phyloP scores from a whole-genome alignment of 208 protist species.

The Leishmania lainsoni region DNA sequence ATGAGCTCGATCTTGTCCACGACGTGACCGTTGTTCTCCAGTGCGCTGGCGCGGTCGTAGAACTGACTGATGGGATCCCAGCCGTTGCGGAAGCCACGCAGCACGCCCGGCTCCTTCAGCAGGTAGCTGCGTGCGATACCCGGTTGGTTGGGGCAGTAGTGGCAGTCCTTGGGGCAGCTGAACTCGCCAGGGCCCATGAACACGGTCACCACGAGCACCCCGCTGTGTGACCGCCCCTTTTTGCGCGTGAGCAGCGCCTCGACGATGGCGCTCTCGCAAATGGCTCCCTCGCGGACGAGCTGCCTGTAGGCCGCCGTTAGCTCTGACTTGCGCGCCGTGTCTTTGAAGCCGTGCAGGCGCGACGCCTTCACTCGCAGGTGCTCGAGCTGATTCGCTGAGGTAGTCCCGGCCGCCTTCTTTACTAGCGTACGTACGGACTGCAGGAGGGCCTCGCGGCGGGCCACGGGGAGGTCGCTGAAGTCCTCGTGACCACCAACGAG shows the following conservation, averaged over 20 bases:
- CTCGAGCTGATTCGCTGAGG: constrained; percentile 57
- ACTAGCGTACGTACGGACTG: constrained; percentile 66
- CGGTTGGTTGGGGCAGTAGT: constrained; percentile 95
- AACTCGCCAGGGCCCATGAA: constrained; percentile 93
- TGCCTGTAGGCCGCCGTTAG: constrained; percentile 86
- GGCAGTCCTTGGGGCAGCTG: constrained; percentile 92
- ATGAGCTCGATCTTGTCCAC: constrained; percentile 99
- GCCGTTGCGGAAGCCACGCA: constrained; percentile 88
- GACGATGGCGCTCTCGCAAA: constrained; percentile 42
- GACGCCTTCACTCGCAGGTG: constrained; percentile 78
- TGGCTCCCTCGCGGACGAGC: constrained; percentile 66
- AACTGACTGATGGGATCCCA: constrained; percentile 93
- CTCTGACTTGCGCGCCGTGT: constrained; percentile 89
- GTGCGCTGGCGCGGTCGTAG: constrained; percentile 87
- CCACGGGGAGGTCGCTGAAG: constrained; percentile 74
- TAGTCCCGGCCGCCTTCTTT: constrained; percentile 29
- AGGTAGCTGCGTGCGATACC: constrained; percentile 91
- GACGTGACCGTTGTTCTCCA: constrained; percentile 93
- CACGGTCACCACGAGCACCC: constrained; percentile 93
- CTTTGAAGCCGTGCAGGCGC: constrained; percentile 76
- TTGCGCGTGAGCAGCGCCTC: constrained; percentile 88
- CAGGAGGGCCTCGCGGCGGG: constrained; percentile 65
- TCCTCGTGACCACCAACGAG: constrained; percentile 73
- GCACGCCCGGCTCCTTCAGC: constrained; percentile 91
- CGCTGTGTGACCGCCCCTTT: constrained; percentile 83